These are phyloP conservation scores for Lichtheimia corymbifera DNA, from an alignment of 371 early-diverging fungal species.

Conservation along the genomic window DNA sequence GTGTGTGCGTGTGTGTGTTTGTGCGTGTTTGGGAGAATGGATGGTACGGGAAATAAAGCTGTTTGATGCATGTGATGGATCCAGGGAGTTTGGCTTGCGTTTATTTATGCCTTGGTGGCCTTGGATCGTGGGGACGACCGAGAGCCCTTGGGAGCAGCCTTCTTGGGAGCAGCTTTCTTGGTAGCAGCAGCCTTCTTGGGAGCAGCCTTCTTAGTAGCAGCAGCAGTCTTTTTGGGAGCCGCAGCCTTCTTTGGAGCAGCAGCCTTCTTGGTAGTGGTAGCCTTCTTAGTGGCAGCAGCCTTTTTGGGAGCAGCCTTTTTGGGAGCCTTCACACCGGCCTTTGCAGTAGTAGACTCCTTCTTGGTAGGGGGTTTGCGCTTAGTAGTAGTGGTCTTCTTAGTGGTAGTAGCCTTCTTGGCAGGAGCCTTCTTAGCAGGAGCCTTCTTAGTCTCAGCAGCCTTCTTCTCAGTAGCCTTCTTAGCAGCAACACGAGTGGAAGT, in stretches of 20 bases:
- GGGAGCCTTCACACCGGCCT: conserved; percentile 9
- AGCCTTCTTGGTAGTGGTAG: conserved; percentile 46
- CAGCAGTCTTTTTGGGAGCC: conserved; percentile 18
- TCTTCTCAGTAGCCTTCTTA: conserved; percentile 53
- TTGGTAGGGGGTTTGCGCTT: not conserved
- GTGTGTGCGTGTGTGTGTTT: not conserved
- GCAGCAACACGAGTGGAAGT: conserved; percentile 53
- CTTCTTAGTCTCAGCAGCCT: conserved; percentile 45
- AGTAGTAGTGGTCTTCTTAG: conserved; percentile 37
- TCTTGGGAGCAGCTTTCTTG: conserved; percentile 26
- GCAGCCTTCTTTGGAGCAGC: conserved; percentile 30
- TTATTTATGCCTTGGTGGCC: conserved; percentile 23
- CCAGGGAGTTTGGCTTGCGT: not conserved
- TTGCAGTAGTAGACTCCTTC: conserved; percentile 1
- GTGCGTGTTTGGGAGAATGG: not conserved
- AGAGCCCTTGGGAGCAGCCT: conserved; percentile 9
- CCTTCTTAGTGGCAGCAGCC: conserved; percentile 24
- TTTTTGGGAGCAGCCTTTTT: conserved; percentile 28
- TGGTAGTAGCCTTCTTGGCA: conserved; percentile 45
- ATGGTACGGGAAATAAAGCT: not conserved
- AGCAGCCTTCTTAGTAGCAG: conserved; percentile 22
- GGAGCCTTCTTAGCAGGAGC: conserved; percentile 44
- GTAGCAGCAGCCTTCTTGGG: conserved; percentile 39
- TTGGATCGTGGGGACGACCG: conserved; percentile 12
- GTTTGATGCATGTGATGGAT: not conserved